These are phyloP conservation scores for Calonectria fujianensis DNA, from an alignment of 2,329 filamentous ascomycete species.

Conservation along the genomic window DNA sequence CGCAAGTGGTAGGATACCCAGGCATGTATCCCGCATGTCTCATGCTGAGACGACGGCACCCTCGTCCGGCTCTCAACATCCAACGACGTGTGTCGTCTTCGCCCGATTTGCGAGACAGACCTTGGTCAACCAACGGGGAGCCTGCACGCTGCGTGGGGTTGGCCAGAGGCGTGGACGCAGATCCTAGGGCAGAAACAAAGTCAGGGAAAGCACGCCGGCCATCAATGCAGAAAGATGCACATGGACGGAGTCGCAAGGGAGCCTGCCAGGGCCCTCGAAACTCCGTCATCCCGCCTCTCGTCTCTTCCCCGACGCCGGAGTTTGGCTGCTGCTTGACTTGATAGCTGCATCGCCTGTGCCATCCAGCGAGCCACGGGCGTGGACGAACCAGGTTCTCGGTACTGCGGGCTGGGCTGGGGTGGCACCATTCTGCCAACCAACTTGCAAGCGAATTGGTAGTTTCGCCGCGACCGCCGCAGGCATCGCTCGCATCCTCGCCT, in stretches of 20 bases:
- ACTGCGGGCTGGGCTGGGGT: constrained; percentile 3
- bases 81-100: constrained; percentile 12
- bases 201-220: constrained; percentile 18
- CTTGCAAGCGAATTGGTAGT: constrained; percentile 3
- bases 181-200: constrained; percentile 32
- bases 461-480: constrained; percentile 27
- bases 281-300: neutral
- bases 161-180: constrained; percentile 23
- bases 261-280: neutral
- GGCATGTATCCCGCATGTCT: constrained; percentile 28
- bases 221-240: constrained; percentile 36
- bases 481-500: constrained; percentile 20
- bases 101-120: constrained; percentile 20
- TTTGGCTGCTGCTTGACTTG: neutral
- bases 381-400: constrained; percentile 17
- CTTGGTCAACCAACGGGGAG: constrained; percentile 3
- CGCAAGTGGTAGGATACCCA: constrained; percentile 1
- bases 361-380: neutral
- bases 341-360: constrained; percentile 5
- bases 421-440: constrained; percentile 7
- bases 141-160: constrained; percentile 29
- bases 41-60: constrained; percentile 35
- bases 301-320: neutral
- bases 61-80: constrained; percentile 14
- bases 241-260: constrained; percentile 25